Evolutionary conservation across 148 eudicot genomes (phyloP), one percentile per base, ranked within the genome.

Genomic region (Camellia granthamiana): DNA sequence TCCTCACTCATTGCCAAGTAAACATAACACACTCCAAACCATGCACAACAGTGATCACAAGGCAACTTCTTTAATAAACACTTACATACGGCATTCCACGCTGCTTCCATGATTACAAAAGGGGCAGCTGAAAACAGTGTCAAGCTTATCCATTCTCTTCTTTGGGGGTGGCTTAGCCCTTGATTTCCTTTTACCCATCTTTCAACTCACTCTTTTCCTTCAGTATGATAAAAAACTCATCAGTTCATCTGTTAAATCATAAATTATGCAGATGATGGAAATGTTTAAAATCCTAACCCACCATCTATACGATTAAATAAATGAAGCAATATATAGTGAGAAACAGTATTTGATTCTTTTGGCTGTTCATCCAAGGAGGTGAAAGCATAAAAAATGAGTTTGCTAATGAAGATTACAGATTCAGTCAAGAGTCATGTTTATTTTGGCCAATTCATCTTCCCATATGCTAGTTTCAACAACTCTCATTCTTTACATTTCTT

Each of bases 181-280:
- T 46, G 98, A 92, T 89, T 94, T 94, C 85, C 97, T 92, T 84
- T 92, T 94, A 70, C 97, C 98, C 98, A 94, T 94, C 16, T 46
- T 38, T 76, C 80, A 83, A 74, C 44, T 79, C 79, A 51, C 14
- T 62, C 6, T 59, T 82, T 69, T 62, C 69, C 74, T 55, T 68
- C 52, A 68, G 58, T 23, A 30, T 47, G 18, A 65, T 4, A 6
- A 51, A 49, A 63, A 55, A 12, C 0, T 55, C 42, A 41, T 78
- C 21, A 78, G 67, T 5, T 78, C 64, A 56, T 78, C 30, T 9
- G 56, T 70, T n/a, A 49, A 6, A 23, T 18, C 13, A 3, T 8
- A 69, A 8, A 70, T n/a, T 21, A 47, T 47, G 19, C 21, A 19
- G 14, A 55, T 23, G 42, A 8, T 42, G 2, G 52, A 7, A 69